Percentiles rank a stretch among this genome's conserved stretches.
Evolutionary conservation across 1,284 basidiomycete genomes (phyloP).

Genomic region (Boletus hoseneyae): DNA sequence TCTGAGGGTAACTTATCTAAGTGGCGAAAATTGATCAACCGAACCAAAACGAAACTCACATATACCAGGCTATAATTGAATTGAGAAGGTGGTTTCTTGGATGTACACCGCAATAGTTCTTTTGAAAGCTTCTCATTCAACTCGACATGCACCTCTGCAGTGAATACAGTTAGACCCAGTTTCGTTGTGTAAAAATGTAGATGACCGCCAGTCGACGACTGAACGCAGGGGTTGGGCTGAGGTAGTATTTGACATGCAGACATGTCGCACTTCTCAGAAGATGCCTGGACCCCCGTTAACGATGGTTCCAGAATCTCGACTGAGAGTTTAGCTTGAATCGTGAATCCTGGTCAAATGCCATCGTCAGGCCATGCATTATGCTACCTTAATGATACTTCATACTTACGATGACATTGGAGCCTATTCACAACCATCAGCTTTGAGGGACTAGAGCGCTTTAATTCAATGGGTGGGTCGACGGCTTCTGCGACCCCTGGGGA

Average conservation of each 20-base stretch:
- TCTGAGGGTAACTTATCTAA: conserved; percentile 40
- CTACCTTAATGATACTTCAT: background rate
- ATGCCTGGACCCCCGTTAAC: background rate
- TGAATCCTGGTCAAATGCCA: background rate
- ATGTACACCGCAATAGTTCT: conserved; percentile 86
- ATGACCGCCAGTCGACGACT: background rate
- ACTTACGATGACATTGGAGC: conserved; percentile 4
- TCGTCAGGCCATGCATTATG: background rate
- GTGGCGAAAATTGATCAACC: background rate
- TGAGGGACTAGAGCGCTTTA: conserved; percentile 45
- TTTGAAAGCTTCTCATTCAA: conserved; percentile 64
- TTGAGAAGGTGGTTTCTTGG: conserved; percentile 81
- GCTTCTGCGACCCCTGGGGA: conserved; percentile 52
- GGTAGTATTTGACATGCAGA: background rate
- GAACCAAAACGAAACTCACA: conserved; percentile 40
- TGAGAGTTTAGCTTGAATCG: background rate
- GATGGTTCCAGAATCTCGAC: background rate
- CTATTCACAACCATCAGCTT: conserved; percentile 51
- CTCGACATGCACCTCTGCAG: conserved; percentile 71
- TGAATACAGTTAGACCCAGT: conserved; percentile 79
- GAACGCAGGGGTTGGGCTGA: background rate
- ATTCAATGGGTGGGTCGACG: conserved; percentile 44
- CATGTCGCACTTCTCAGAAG: background rate
- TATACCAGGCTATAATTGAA: conserved; percentile 85
- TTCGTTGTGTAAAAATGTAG: conserved; percentile 21